Conservation (phyloP, 352 stramenopile species). For the Phytopythium aichiense region DNA sequence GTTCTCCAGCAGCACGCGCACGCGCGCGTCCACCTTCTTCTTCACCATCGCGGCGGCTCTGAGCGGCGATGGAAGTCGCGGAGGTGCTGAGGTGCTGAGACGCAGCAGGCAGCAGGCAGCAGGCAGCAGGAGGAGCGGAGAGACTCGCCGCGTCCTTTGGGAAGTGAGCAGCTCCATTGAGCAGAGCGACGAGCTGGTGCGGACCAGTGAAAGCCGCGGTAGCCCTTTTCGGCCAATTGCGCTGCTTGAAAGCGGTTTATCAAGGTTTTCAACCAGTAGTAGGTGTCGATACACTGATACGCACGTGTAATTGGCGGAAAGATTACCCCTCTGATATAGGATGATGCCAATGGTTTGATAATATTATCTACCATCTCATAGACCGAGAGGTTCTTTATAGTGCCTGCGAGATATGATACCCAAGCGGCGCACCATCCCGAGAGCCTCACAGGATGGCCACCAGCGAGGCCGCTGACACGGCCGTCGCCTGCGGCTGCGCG, state of each 20-base stretch:
- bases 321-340: neutral
- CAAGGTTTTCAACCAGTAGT: no score
- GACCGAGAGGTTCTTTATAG: neutral
- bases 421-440: neutral
- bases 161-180: neutral
- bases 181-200: neutral
- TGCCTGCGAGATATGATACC: neutral
- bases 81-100: no score
- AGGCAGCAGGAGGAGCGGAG: no score
- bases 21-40: conserved; percentile 98
- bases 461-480: neutral
- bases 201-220: no score
- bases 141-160: neutral
- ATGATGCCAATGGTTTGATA: neutral
- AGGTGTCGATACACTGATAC: no score
- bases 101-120: conserved; percentile 3
- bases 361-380: neutral
- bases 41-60: conserved; percentile 89
- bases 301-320: no score
- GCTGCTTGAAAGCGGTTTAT: no score
- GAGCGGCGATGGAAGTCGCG: no score
- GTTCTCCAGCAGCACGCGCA: conserved; percentile 97
- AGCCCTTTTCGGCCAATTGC: no score
- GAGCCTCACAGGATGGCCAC: no score
- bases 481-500: neutral